phyloP scores from a whole-genome alignment of 495 filamentous ascomycete species.

The Aspergillus biplanus region DNA sequence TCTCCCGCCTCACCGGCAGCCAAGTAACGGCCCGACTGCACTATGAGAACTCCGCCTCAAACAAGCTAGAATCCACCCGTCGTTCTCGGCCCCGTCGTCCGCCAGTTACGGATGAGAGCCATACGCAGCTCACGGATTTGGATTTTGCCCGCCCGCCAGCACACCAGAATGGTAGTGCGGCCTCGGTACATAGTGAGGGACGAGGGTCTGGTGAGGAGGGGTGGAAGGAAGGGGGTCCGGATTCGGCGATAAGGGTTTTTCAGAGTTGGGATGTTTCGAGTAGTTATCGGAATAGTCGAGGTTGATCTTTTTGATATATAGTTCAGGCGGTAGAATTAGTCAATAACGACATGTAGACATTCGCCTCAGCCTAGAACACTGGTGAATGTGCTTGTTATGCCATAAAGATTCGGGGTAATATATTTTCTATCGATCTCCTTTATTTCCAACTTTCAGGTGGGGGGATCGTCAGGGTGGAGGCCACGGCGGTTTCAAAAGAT shows the following conservation, averaged over 20 bases:
- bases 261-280: slow-evolving; percentile 15
- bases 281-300: neutral
- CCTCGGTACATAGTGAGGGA: slow-evolving; percentile 7
- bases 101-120: neutral
- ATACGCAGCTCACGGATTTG: neutral
- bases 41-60: slow-evolving; percentile 5
- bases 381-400: too few species aligned
- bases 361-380: too few species aligned
- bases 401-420: too few species aligned
- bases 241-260: slow-evolving; percentile 8
- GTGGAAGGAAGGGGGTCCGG: slow-evolving; percentile 4
- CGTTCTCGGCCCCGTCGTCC: neutral
- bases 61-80: neutral
- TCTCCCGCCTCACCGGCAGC: slow-evolving; percentile 21
- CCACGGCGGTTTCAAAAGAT: too few species aligned
- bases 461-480: too few species aligned
- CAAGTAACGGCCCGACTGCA: neutral
- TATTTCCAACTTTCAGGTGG: too few species aligned
- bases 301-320: too few species aligned
- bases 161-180: neutral
- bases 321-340: too few species aligned
- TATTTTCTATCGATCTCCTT: too few species aligned
- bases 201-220: neutral
- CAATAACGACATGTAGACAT: too few species aligned
- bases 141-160: neutral